A percentile compares a stretch with the other conserved stretches of the same genome.
phyloP scores from a whole-genome alignment of 176 grass and related monocot species.

The Zoysia japonica region DNA sequence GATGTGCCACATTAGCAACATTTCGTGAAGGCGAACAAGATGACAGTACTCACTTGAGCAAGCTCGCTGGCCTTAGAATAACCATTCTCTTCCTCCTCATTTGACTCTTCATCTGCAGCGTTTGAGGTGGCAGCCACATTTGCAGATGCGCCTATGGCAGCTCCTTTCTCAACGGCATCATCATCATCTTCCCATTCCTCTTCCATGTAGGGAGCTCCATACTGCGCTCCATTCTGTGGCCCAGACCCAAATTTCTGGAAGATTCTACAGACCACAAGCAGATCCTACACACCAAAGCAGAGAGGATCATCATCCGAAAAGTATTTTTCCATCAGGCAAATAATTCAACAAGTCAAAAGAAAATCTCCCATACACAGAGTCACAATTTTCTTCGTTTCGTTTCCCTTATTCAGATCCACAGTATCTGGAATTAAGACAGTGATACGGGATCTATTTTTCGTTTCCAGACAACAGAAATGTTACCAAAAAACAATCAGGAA shows the following conservation, averaged over 20 bases:
- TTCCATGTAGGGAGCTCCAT: conserved; percentile 88
- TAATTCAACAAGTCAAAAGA: neutral
- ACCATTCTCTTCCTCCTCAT: conserved; percentile 50
- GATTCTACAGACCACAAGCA: conserved; percentile 88
- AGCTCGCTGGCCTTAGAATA: conserved; percentile 50
- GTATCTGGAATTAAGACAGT: neutral
- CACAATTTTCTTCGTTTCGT: neutral
- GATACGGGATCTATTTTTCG: neutral
- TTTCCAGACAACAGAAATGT: too few species aligned
- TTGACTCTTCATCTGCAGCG: conserved; percentile 45
- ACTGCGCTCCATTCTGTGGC: conserved; percentile 90
- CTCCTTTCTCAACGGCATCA: conserved; percentile 45
- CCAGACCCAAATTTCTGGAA: conserved; percentile 83
- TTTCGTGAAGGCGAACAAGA: conserved; percentile 7
- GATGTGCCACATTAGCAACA: neutral
- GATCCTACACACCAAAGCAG: conserved; percentile 54
- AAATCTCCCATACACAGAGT: neutral
- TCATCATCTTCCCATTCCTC: conserved; percentile 91
- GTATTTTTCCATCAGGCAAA: neutral
- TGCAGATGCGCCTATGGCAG: conserved; percentile 17
- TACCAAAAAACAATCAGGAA: neutral
- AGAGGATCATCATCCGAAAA: conserved; percentile 32
- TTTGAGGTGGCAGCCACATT: conserved; percentile 26
- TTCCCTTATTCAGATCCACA: neutral
- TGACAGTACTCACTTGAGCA: conserved; percentile 48